Percentiles rank a stretch among this genome's conserved stretches.
Conservation (phyloP, 257 asterid genomes). For the Plectranthus barbatus region DNA sequence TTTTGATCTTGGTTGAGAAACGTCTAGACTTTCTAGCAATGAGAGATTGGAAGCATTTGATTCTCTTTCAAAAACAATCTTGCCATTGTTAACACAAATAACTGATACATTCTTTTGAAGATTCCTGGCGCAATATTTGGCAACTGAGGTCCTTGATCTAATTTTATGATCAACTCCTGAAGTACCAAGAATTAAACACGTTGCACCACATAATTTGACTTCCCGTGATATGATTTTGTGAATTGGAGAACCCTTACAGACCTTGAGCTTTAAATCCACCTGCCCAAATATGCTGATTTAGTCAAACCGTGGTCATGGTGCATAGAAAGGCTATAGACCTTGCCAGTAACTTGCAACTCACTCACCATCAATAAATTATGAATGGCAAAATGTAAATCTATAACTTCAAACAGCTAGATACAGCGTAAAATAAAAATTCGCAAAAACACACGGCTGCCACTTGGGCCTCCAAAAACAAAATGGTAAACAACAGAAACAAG, state of each 20-base stretch:
- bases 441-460: neutral
- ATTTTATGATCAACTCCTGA: constrained; percentile 44
- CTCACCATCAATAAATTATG: neutral
- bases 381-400: neutral
- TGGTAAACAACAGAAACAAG: neutral
- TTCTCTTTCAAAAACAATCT: constrained; percentile 49
- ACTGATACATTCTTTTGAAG: constrained; percentile 45
- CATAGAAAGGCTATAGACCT: neutral
- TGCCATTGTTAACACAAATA: constrained; percentile 66
- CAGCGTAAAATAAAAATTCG: neutral
- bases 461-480: neutral
- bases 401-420: neutral
- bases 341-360: constrained; percentile 1
- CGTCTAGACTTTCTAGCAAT: constrained; percentile 26
- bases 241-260: constrained; percentile 69
- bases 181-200: constrained; percentile 57
- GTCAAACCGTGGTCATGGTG: constrained; percentile 1
- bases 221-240: constrained; percentile 57
- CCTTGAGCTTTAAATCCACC: constrained; percentile 88
- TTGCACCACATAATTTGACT: constrained; percentile 53
- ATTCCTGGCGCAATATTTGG: constrained; percentile 71
- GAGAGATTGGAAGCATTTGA: constrained; percentile 22
- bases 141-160: constrained; percentile 59
- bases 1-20: constrained; percentile 26
- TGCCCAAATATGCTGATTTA: constrained; percentile 16